A percentile compares a stretch with the other conserved stretches of the same genome.
Evolutionary conservation across 352 stramenopile species (phyloP).

Genomic region (Phytophthora podocarpi): DNA sequence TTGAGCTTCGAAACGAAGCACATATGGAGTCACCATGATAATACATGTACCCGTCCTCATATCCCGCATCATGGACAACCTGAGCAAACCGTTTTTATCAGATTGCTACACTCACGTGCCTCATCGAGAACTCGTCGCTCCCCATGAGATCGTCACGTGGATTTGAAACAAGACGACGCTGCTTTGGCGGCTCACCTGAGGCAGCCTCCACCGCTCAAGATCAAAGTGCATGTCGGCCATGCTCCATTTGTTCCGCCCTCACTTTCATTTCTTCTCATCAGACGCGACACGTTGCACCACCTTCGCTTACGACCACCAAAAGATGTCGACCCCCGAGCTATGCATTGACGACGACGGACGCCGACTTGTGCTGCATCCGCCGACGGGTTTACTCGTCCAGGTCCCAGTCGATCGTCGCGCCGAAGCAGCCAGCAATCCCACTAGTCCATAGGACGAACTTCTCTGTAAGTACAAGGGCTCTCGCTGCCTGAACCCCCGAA

Average conservation of each 20-base stretch:
- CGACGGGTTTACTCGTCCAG: conserved; percentile 12
- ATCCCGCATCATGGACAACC: neutral
- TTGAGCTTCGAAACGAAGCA: conserved; percentile 24
- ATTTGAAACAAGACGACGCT: conserved; percentile 18
- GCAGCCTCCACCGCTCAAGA: neutral
- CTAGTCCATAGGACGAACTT: conserved; percentile 8
- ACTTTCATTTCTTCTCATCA: conserved; percentile 21
- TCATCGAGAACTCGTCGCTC: neutral
- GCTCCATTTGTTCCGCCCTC: neutral
- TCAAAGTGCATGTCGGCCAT: neutral
- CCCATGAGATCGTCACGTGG: conserved; percentile 1
- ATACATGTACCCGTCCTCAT: neutral
- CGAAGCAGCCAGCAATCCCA: neutral
- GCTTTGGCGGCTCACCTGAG: neutral
- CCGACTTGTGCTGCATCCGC: conserved; percentile 21
- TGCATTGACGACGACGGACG: conserved; percentile 15
- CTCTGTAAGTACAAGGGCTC: conserved; percentile 31
- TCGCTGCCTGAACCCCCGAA: conserved; percentile 8
- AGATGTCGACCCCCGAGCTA: conserved; percentile 20
- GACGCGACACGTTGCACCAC: conserved; percentile 17
- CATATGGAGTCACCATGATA: conserved; percentile 1
- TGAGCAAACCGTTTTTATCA: conserved; percentile 22
- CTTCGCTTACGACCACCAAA: conserved; percentile 27
- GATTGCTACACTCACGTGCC: conserved; percentile 8
- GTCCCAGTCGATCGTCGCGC: conserved; percentile 21